These are phyloP conservation scores for Carex myosuroides DNA, from an alignment of 176 grass and related monocot genomes.

Conservation along the genomic window DNA sequence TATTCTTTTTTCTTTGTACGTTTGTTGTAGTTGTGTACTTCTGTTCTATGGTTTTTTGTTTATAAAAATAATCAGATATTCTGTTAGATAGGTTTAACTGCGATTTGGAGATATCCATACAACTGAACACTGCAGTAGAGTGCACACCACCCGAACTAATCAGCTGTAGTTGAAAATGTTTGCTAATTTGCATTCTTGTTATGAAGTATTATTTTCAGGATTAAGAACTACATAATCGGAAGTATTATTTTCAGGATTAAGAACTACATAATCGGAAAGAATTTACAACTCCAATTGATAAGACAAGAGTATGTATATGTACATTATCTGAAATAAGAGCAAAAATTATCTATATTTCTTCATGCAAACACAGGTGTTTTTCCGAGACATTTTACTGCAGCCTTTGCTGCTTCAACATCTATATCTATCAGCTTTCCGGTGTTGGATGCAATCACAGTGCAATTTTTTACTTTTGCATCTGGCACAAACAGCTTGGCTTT, in stretches of 20 bases:
- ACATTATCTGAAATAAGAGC: background rate
- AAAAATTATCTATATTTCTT: constrained; percentile 10
- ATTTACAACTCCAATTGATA: background rate
- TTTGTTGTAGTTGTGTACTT: constrained; percentile 4
- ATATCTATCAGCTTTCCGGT: constrained; percentile 65
- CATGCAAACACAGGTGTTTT: constrained; percentile 47
- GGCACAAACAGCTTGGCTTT: constrained; percentile 75
- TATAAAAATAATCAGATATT: background rate
- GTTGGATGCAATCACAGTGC: constrained; percentile 42
- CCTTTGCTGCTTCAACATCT: constrained; percentile 55
- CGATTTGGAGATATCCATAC: background rate
- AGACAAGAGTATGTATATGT: background rate
- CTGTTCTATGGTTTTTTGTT: background rate
- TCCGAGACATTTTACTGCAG: constrained; percentile 37
- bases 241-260: background rate
- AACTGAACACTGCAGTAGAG: background rate
- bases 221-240: background rate
- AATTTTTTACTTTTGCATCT: constrained; percentile 42
- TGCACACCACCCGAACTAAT: background rate
- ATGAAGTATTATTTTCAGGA: background rate
- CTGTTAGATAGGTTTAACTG: background rate
- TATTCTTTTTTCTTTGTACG: constrained; percentile 7
- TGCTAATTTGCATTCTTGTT: background rate
- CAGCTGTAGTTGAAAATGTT: background rate
- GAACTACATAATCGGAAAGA: background rate